Base-by-base conservation (phyloP, 2,329 filamentous ascomycete genomes). In the Teratosphaeria destructans region DNA sequence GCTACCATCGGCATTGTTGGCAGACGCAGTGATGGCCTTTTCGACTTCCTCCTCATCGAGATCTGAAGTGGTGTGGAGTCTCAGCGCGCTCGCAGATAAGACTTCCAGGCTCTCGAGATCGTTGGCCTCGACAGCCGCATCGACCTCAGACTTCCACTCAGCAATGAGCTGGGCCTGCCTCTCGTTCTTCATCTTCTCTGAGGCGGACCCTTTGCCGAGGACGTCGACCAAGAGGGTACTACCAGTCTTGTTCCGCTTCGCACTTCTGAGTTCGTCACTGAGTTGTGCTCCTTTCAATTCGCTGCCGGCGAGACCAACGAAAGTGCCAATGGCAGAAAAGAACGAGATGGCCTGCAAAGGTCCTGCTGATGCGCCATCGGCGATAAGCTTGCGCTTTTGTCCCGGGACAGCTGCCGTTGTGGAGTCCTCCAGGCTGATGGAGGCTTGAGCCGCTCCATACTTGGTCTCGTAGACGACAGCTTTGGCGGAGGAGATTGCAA, bases 171-270 rank as follows among this genome's bases (percentile, higher is more conserved):
- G 57, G 29, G 56, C 60, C 56, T 61, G 61, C 56, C 63, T 65
- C 43, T 63, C 62, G 5, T 23, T 52, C 3, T 39, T 39, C 6
- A 23, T 14, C 4, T n/a, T 62, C 58, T 56, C 59, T 58, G 11
- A 14, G 14, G 52, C 14, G 35, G 82, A 75, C 2, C 86, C 87
- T 61, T 85, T 85, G 1, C 87, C 86, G 58, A 92, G 83, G 0
- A 88, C 87, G 68, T 92, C 87, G 37, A 89, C 86, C 29, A 92
- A 75, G 7, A 89, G 77, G 8, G 86, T 85, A 57, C 71, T 72
- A 47, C 71, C 65, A 3, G 67, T 65, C 64, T 70, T 75, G n/a
- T 66, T 63, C 29, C 73, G 70, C 62, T 76, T 78, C 6, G 70
- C 68, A 10, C 69, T 61, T 6, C 68, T 64, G 5, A 67, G 60